Percentiles rank a stretch among this genome's conserved stretches.
Evolutionary conservation across 805 yeast genomes (phyloP).

Genomic region (Metschnikowia lachancei): DNA sequence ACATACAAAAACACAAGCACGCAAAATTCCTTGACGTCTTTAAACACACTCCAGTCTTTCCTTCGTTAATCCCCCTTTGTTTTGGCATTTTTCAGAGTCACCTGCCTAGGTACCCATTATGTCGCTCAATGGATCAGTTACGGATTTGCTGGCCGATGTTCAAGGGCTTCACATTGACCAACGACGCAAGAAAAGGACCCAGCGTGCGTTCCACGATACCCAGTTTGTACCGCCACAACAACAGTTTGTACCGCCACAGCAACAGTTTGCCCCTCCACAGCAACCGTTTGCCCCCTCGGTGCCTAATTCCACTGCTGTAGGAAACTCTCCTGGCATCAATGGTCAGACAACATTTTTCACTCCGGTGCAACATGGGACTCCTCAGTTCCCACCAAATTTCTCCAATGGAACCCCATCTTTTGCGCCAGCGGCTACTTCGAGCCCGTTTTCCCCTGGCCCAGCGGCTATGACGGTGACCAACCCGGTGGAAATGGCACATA

Average conservation of each 20-base stretch:
- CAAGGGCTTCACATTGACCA: slow-evolving; percentile 12
- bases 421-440: neutral
- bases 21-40: too few relatives aligned
- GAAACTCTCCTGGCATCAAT: neutral
- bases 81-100: neutral
- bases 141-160: slow-evolving; percentile 16
- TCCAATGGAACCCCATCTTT: neutral
- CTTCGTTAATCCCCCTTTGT: too few relatives aligned
- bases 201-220: slow-evolving; percentile 19
- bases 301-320: neutral
- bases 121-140: slow-evolving; percentile 9
- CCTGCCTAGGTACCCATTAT: neutral
- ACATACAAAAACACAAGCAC: too few relatives aligned
- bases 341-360: slow-evolving; percentile 6
- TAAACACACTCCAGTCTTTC: too few relatives aligned
- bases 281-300: slow-evolving; percentile 7
- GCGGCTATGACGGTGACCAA: slow-evolving; percentile 10
- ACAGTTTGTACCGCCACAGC: slow-evolving; percentile 4
- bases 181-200: slow-evolving; percentile 17
- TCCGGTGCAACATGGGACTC: slow-evolving; percentile 7
- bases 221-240: slow-evolving; percentile 5
- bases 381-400: neutral
- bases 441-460: slow-evolving; percentile 1
- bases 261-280: slow-evolving; percentile 5
- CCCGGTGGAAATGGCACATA: slow-evolving; percentile 11